A percentile compares a stretch with the other conserved stretches of the same genome.
phyloP scores from a whole-genome alignment of 495 filamentous ascomycete species.

The Penicillium flavigenum region DNA sequence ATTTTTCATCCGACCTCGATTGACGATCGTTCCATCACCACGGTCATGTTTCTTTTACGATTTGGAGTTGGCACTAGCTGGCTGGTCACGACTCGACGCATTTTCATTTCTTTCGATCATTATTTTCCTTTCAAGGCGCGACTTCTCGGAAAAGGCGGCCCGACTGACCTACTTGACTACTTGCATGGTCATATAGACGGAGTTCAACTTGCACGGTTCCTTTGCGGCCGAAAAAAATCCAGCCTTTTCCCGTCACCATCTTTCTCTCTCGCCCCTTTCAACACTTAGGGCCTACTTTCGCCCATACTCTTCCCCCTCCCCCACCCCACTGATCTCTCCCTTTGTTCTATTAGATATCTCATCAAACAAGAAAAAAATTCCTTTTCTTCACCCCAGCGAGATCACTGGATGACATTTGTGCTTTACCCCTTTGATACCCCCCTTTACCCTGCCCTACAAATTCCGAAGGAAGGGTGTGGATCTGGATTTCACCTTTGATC shows the following conservation, averaged over 20 bases:
- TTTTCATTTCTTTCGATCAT: constrained; percentile 21
- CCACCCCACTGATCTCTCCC: constrained; percentile 7
- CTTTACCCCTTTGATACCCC: constrained; percentile 31
- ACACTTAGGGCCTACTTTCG: constrained; percentile 31
- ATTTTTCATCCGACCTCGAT: constrained; percentile 27
- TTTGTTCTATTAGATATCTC: constrained; percentile 31
- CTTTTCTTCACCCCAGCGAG: constrained; percentile 21
- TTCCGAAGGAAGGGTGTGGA: constrained; percentile 3
- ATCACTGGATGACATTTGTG: constrained; percentile 25
- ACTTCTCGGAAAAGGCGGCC: constrained; percentile 8
- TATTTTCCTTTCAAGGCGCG: constrained; percentile 12
- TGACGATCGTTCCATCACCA: constrained; percentile 27
- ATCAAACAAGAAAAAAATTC: constrained; percentile 33
- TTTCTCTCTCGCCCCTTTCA: constrained; percentile 8
- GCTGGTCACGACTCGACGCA: constrained; percentile 38
- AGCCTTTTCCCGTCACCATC: constrained; percentile 8
- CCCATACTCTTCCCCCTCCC: constrained; percentile 5
- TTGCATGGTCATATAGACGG: constrained; percentile 14
- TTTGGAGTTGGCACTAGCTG: constrained; percentile 39
- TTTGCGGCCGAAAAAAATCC: constrained; percentile 19
- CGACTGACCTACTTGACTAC: constrained; percentile 5
- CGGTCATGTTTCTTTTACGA: constrained; percentile 34
- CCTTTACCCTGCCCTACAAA: constrained; percentile 9
- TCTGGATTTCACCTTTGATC: constrained; percentile 4
- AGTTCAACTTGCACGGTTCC: constrained; percentile 15